Percentiles rank a stretch among this genome's conserved stretches.
Evolutionary conservation across 2,329 filamentous ascomycete species (phyloP).

Genomic region (Hymenoscyphus infarciens): DNA sequence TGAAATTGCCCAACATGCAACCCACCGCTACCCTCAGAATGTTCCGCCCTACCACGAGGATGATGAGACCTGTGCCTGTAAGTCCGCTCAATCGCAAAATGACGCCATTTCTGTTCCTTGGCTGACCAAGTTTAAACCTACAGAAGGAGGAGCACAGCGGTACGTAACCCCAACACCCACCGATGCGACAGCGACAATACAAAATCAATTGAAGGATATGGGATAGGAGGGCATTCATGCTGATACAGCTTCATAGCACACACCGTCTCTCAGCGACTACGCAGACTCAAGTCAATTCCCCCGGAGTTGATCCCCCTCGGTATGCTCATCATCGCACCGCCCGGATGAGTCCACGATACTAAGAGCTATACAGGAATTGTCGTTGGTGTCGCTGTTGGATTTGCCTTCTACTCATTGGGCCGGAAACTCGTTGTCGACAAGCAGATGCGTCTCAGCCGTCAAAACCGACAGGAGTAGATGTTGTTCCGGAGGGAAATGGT

Average conservation of each 20-base stretch:
- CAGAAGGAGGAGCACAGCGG: slow-evolving; percentile 66
- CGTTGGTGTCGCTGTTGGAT: slow-evolving; percentile 76
- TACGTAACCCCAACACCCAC: slow-evolving; percentile 42
- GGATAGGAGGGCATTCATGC: slow-evolving; percentile 10
- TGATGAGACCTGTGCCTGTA: slow-evolving; percentile 72
- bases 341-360: slow-evolving; percentile 17
- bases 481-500: background rate
- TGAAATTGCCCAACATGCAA: slow-evolving; percentile 30
- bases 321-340: slow-evolving; percentile 46
- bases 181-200: background rate
- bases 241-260: slow-evolving; percentile 60
- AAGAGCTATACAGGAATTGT: slow-evolving; percentile 60
- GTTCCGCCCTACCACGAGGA: slow-evolving; percentile 62
- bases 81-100: slow-evolving; percentile 38
- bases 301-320: slow-evolving; percentile 92
- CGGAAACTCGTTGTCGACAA: slow-evolving; percentile 87
- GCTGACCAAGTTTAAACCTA: slow-evolving; percentile 33
- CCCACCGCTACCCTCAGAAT: slow-evolving; percentile 62
- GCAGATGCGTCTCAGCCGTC: slow-evolving; percentile 81
- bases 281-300: slow-evolving; percentile 84
- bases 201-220: background rate
- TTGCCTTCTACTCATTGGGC: slow-evolving; percentile 75
- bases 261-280: slow-evolving; percentile 92
- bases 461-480: slow-evolving; percentile 42
- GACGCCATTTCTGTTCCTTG: slow-evolving; percentile 6